Conservation (phyloP, 1,284 basidiomycete species). For the Tilletia indica region DNA sequence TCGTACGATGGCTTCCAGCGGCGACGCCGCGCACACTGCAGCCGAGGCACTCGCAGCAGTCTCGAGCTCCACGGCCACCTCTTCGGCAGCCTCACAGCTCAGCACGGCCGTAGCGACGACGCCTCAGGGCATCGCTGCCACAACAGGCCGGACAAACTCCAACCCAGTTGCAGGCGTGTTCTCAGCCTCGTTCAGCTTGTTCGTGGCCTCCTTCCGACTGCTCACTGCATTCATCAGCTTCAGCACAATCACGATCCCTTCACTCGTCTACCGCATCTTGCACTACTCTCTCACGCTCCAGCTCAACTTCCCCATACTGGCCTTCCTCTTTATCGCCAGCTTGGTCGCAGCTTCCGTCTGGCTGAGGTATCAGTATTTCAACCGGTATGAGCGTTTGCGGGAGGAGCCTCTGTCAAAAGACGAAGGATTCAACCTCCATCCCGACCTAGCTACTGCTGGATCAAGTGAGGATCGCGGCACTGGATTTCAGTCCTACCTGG, state of each 20-base stretch:
- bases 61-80: neutral
- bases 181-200: constrained; percentile 38
- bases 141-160: neutral
- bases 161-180: constrained; percentile 29
- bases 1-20: no score
- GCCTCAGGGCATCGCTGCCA: no score
- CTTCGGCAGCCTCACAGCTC: no score
- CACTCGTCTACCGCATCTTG: constrained; percentile 43
- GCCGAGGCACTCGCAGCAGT: neutral
- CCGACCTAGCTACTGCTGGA: constrained; percentile 31
- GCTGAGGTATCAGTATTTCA: constrained; percentile 57
- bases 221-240: constrained; percentile 40
- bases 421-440: constrained; percentile 49
- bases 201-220: constrained; percentile 47
- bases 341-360: constrained; percentile 42
- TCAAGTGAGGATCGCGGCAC: constrained; percentile 23
- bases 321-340: constrained; percentile 38
- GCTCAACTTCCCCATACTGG: constrained; percentile 50
- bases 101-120: no score
- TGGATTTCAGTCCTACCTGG: constrained; percentile 53
- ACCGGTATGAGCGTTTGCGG: constrained; percentile 50
- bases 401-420: constrained; percentile 53
- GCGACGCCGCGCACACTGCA: neutral
- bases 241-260: constrained; percentile 48
- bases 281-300: constrained; percentile 53